phyloP scores from a whole-genome alignment of 495 filamentous ascomycete genomes.

The Ascodesmis nigricans region DNA sequence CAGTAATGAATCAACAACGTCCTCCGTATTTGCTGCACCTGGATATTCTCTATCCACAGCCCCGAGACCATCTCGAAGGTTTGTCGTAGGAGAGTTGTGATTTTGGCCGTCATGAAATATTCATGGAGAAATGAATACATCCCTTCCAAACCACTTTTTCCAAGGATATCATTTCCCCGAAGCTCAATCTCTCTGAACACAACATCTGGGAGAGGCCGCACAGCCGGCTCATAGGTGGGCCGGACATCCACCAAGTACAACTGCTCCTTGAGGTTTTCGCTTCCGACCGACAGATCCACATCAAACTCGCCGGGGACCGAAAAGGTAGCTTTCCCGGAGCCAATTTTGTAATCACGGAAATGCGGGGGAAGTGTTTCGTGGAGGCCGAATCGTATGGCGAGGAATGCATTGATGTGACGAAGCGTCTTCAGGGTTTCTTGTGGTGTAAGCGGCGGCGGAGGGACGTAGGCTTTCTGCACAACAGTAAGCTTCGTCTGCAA shows the following conservation, averaged over 20 bases:
- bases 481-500: conserved; percentile 20
- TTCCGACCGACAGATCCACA: conserved; percentile 66
- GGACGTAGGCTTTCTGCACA: conserved; percentile 48
- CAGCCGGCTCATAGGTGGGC: conserved; percentile 52
- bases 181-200: conserved; percentile 42
- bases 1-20: conserved; percentile 80
- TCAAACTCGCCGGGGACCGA: conserved; percentile 68
- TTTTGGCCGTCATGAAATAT: conserved; percentile 68
- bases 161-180: conserved; percentile 45
- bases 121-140: conserved; percentile 73
- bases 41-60: conserved; percentile 54
- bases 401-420: conserved; percentile 57
- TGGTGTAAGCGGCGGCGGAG: conserved; percentile 44
- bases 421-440: conserved; percentile 44
- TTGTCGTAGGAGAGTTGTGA: conserved; percentile 55
- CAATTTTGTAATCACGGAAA: conserved; percentile 51
- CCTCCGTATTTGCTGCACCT: conserved; percentile 52
- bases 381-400: conserved; percentile 57
- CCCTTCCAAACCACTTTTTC: conserved; percentile 41
- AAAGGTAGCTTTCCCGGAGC: conserved; percentile 69
- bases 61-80: conserved; percentile 40
- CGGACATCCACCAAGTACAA: conserved; percentile 87
- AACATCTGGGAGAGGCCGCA: conserved; percentile 34
- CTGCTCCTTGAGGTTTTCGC: conserved; percentile 55
- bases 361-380: conserved; percentile 50